Evolutionary conservation across 164 flowering plant species (phyloP).

Genomic region (Macadamia integrifolia): DNA sequence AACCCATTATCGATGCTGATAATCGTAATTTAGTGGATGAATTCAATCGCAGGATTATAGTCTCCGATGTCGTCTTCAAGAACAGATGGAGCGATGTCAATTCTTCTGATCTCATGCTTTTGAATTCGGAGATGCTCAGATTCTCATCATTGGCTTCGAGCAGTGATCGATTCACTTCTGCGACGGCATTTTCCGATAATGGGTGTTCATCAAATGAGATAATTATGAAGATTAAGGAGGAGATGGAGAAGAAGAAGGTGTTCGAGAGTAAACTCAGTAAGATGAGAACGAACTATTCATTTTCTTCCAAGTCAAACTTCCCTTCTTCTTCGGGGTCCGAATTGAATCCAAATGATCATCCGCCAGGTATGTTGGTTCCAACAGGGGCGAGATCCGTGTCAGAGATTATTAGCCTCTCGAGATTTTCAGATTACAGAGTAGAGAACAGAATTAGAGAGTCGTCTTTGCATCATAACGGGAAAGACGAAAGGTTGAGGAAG

Average conservation of each 20-base stretch:
- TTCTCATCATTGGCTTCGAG: slow-evolving; percentile 23
- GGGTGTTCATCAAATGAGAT: slow-evolving; percentile 7
- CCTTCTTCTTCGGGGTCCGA: slow-evolving; percentile 20
- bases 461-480: slow-evolving; percentile 5
- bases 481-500: slow-evolving; percentile 32
- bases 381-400: slow-evolving; percentile 62
- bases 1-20: background rate
- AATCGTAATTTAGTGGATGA: slow-evolving; percentile 28
- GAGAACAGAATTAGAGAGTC: slow-evolving; percentile 13
- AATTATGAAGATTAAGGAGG: slow-evolving; percentile 28
- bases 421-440: slow-evolving; percentile 24
- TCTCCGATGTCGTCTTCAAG: slow-evolving; percentile 57
- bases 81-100: slow-evolving; percentile 77
- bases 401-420: slow-evolving; percentile 55
- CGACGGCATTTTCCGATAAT: background rate
- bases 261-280: slow-evolving; percentile 20
- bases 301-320: slow-evolving; percentile 4
- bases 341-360: background rate
- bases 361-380: slow-evolving; percentile 22
- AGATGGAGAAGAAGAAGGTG: slow-evolving; percentile 37
- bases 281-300: slow-evolving; percentile 11
- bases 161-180: background rate
- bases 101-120: slow-evolving; percentile 61
- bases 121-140: slow-evolving; percentile 61
- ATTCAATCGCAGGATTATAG: slow-evolving; percentile 55